Base-by-base conservation (phyloP, 2,329 filamentous ascomycete species). In the Pseudogymnoascus verrucosus region DNA sequence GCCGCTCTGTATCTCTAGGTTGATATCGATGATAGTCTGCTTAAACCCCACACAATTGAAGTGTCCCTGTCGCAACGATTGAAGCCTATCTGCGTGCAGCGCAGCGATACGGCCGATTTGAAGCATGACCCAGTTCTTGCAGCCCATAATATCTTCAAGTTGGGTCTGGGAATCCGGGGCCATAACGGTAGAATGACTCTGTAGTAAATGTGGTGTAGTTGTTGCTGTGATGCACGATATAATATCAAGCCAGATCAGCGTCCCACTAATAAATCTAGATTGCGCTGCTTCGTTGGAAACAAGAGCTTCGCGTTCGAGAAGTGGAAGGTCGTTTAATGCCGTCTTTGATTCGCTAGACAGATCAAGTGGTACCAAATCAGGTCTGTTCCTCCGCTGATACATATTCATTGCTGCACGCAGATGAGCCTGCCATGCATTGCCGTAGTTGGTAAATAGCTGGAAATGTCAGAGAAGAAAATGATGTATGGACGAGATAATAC, bases 61-160 rank as follows among this genome's bases (percentile, higher is more conserved):
- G 16, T 37, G 21, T 10, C 64, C 66, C 16, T 64, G 42, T 23
- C 65, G 70, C 59, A 75, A 78, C 65, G 77, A 77, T 21, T 78
- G 72, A 67, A 79, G 79, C 72, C 86, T 87, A 79, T 81, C 85
- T 1, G 79, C 76, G 61, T 83, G 78, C 5, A 88, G 75, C 0
- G 77, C 71, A 12, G 83, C 76, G 57, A 84, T 79, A 19, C 84
- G 78, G 11, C 79, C 80, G 47, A 88, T 78, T n/a, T 79, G 74
- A 54, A 82, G 73, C 54, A 87, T 67, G 0, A 79, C 79, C 82
- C 82, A 84, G 70, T 86, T 87, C 51, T 82, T 75, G 65, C 83
- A 77, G 1, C 85, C 84, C 42, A 83, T 72, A 60, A 84, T 79
- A 34, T 80, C 78, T 60, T 81, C 78, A 63, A 86, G 65, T 37